A percentile compares a stretch with the other conserved stretches of the same genome.
Conservation (phyloP, 208 protist genomes). For the Leishmania guyanensis region DNA sequence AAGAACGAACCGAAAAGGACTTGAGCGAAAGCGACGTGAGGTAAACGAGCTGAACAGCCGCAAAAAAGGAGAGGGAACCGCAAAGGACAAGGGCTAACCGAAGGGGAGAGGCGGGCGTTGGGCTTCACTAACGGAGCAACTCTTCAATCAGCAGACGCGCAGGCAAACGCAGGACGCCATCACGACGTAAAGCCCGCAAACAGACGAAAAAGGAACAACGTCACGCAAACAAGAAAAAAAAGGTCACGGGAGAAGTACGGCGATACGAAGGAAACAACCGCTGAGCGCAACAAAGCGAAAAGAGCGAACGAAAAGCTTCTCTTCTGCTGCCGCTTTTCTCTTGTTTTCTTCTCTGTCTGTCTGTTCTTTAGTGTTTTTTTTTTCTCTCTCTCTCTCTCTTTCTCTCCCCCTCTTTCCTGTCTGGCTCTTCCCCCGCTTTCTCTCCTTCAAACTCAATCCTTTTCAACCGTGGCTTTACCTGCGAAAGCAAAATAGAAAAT, state of each 20-base stretch:
- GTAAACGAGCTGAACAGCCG: background rate
- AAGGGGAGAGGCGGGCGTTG: too few relatives aligned
- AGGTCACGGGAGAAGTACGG: slow-evolving; percentile 7
- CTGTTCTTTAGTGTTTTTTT: slow-evolving; percentile 8
- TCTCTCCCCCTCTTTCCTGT: slow-evolving; percentile 3
- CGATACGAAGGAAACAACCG: slow-evolving; percentile 13
- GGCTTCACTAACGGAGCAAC: too few relatives aligned
- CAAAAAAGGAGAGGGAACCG: slow-evolving; percentile 6
- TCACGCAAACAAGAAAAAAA: background rate
- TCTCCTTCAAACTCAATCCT: background rate
- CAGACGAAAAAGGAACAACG: slow-evolving; percentile 8
- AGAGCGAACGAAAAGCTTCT: too few relatives aligned
- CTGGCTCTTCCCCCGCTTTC: background rate
- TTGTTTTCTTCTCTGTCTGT: background rate
- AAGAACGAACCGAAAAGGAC: too few relatives aligned
- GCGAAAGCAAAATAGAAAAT: background rate
- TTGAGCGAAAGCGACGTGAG: too few relatives aligned
- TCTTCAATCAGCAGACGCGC: too few relatives aligned
- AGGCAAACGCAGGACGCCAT: too few relatives aligned
- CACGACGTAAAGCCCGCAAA: background rate
- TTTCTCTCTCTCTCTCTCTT: slow-evolving; percentile 7
- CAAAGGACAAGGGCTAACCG: too few relatives aligned
- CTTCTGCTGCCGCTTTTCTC: background rate
- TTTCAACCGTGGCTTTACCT: background rate
- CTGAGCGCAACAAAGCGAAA: background rate